phyloP scores from a whole-genome alignment of 768 basidiomycete species.

The Lyophyllum semitale region DNA sequence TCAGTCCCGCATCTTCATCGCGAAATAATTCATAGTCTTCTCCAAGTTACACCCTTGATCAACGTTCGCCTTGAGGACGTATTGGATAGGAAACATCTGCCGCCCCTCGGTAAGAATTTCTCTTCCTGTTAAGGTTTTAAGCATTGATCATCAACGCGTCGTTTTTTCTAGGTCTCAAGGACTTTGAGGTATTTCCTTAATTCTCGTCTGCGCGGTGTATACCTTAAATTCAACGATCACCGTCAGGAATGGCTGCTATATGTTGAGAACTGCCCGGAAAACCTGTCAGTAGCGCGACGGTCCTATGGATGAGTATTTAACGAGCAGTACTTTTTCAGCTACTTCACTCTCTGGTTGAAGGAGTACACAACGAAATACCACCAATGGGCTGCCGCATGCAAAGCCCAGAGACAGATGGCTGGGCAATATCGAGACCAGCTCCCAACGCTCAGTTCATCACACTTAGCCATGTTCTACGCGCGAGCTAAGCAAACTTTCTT shows the following conservation, averaged over 20 bases:
- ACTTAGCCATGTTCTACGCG: slow-evolving; percentile 72
- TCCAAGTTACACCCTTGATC: slow-evolving; percentile 63
- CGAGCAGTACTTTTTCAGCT: slow-evolving; percentile 37
- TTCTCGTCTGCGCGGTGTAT: not conserved
- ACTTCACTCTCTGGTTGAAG: slow-evolving; percentile 80
- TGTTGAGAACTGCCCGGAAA: slow-evolving; percentile 75
- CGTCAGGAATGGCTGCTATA: slow-evolving; percentile 78
- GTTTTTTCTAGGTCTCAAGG: slow-evolving; percentile 56
- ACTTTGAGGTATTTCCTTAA: slow-evolving; percentile 52
- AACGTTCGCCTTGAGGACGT: slow-evolving; percentile 74
- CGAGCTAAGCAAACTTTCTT: slow-evolving; percentile 84
- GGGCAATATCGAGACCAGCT: slow-evolving; percentile 33
- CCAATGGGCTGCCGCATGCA: slow-evolving; percentile 42
- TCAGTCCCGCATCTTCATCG: slow-evolving; percentile 1
- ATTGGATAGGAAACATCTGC: slow-evolving; percentile 73
- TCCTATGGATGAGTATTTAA: slow-evolving; percentile 7
- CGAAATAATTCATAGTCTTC: slow-evolving; percentile 5
- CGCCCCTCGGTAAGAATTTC: slow-evolving; percentile 59
- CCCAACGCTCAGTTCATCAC: slow-evolving; percentile 48
- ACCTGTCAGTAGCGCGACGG: slow-evolving; percentile 49
- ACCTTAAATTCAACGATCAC: slow-evolving; percentile 10
- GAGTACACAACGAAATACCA: slow-evolving; percentile 61
- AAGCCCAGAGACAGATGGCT: slow-evolving; percentile 31
- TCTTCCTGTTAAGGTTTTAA: not conserved
- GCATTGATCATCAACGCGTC: not conserved